phyloP scores from a whole-genome alignment of 352 stramenopile genomes.

The Pythium aristosporum region DNA sequence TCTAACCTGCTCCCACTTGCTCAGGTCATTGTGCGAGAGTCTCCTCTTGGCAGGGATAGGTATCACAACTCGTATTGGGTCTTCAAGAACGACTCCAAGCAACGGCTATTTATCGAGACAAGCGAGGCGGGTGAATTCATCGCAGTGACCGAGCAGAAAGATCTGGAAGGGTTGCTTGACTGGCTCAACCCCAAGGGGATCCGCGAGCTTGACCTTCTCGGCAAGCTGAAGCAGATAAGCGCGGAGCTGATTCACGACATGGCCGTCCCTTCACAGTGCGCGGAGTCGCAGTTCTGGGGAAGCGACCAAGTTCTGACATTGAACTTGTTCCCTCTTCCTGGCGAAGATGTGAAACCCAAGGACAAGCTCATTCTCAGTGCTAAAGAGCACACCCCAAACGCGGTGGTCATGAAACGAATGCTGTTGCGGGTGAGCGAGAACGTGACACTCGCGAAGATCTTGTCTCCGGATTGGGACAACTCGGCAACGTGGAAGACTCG shows the following conservation, averaged over 20 bases:
- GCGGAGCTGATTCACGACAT: conserved; percentile 28
- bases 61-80: conserved; percentile 81
- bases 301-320: conserved; percentile 29
- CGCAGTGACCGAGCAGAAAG: conserved; percentile 33
- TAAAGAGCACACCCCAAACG: conserved; percentile 42
- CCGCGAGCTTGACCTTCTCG: conserved; percentile 59
- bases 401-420: conserved; percentile 56
- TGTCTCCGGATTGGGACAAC: conserved; percentile 47
- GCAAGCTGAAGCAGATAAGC: conserved; percentile 53
- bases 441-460: conserved; percentile 50
- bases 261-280: neutral
- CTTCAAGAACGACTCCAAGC: conserved; percentile 67
- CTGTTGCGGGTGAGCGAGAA: conserved; percentile 59
- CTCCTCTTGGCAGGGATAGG: conserved; percentile 66
- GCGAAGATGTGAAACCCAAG: conserved; percentile 44
- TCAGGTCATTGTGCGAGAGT: conserved; percentile 63
- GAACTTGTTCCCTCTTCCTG: conserved; percentile 69
- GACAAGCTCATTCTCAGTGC: conserved; percentile 45
- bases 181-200: conserved; percentile 82
- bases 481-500: conserved; percentile 42
- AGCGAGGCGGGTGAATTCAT: conserved; percentile 63
- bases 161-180: conserved; percentile 47
- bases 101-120: conserved; percentile 66
- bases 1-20: neutral
- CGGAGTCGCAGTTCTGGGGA: conserved; percentile 14